Conservation (phyloP, 768 basidiomycete species). For the Leucosporidium creatinivorum region DNA sequence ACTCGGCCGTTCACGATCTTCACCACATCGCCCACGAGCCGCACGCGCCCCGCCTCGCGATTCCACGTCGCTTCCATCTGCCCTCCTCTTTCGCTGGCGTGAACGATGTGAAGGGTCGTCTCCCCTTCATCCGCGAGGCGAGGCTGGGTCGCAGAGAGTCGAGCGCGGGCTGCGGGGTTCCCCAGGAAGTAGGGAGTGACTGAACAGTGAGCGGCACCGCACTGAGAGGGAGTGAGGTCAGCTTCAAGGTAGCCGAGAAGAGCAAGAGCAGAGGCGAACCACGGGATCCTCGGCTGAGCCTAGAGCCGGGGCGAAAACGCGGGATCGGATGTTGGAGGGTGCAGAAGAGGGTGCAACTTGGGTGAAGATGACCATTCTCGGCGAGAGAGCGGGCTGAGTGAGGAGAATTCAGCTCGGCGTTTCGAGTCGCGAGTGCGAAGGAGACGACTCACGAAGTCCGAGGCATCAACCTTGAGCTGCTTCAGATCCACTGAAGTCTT, state of each 20-base stretch:
- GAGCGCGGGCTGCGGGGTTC: too few relatives aligned
- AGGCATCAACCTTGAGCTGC: not conserved
- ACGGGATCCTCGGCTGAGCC: slow-evolving; percentile 41
- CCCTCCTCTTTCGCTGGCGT: slow-evolving; percentile 8
- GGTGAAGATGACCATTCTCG: slow-evolving; percentile 30
- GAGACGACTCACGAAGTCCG: not conserved
- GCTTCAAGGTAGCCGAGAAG: too few relatives aligned
- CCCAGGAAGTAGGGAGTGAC: slow-evolving; percentile 39
- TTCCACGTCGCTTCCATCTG: slow-evolving; percentile 11
- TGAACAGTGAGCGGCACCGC: slow-evolving; percentile 39
- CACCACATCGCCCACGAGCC: slow-evolving; percentile 4
- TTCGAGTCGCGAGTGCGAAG: not conserved
- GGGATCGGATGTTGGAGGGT: slow-evolving; percentile 36
- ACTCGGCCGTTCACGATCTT: slow-evolving; percentile 19
- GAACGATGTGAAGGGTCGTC: slow-evolving; percentile 5
- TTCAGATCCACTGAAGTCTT: not conserved
- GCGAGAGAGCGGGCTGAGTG: not conserved
- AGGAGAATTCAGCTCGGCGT: not conserved
- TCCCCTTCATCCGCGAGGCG: not conserved
- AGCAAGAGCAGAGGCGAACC: not conserved
- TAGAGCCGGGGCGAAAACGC: slow-evolving; percentile 38
- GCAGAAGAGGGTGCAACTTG: slow-evolving; percentile 16
- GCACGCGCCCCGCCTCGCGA: not conserved
- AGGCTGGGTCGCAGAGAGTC: not conserved
- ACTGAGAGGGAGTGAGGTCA: slow-evolving; percentile 1